Evolutionary conservation across 768 basidiomycete genomes (phyloP).

Genomic region (Coprinopsis marcescibilis): DNA sequence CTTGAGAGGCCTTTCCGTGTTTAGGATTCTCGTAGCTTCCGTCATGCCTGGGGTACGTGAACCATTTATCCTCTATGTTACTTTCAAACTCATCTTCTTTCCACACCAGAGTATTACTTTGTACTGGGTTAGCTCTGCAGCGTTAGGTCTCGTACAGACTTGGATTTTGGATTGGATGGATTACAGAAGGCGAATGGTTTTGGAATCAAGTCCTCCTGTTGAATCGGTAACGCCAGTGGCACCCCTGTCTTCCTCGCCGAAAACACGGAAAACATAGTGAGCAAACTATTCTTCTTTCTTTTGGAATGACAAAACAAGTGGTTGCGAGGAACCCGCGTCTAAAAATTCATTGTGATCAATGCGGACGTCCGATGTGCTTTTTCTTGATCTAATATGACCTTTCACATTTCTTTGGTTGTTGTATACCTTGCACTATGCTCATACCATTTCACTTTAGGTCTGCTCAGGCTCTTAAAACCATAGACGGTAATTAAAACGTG

Average conservation of each 20-base stretch:
- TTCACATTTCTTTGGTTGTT: not conserved
- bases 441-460: not conserved
- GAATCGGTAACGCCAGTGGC: constrained; percentile 1
- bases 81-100: constrained; percentile 3
- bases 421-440: not conserved
- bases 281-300: constrained; percentile 18
- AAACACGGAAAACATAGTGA: constrained; percentile 9
- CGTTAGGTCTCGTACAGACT: constrained; percentile 68
- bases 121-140: constrained; percentile 76
- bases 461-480: not conserved
- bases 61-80: constrained; percentile 2
- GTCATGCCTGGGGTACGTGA: constrained; percentile 65
- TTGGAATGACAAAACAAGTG: constrained; percentile 69
- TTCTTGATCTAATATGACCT: constrained; percentile 95
- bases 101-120: constrained; percentile 60
- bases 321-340: constrained; percentile 60
- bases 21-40: constrained; percentile 60
- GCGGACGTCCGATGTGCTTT: constrained; percentile 52
- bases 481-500: not conserved
- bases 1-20: constrained; percentile 54
- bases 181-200: constrained; percentile 29
- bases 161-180: constrained; percentile 70
- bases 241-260: constrained; percentile 4
- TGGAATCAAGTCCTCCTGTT: constrained; percentile 11
- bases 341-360: constrained; percentile 21